Base-by-base conservation (phyloP, 1,284 basidiomycete species). In the Anthracocystis panici-leucophaei region DNA sequence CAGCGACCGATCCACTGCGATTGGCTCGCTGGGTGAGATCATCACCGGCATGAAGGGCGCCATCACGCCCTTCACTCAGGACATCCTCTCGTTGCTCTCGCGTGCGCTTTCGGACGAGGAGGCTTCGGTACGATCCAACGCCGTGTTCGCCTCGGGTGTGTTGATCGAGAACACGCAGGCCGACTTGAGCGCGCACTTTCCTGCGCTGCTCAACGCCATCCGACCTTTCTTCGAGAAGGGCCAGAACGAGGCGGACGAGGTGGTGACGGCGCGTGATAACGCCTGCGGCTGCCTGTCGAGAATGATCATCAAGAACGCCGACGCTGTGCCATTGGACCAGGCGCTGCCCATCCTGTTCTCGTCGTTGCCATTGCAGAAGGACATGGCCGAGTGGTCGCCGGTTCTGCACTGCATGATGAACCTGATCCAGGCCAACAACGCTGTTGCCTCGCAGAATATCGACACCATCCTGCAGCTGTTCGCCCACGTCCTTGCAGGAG, bases 1-100 rank as follows among this genome's bases (percentile, higher is more conserved):
- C 61, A 93, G 92, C 73, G 97, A 99, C 86, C 92, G 94, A 53
- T 95, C 95, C 12, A 92, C 95, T 65, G 91, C 95, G 25, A 93
- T 98, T 65, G 97, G 97, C 31, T 93, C 92, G 75, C 88, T 99
- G 29, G 96, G 95, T 53, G 97, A 99, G 88, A 93, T 98, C 78
- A 95, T 97, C 84, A 91, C 92, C 31, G 95, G 94, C 53, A 92
- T 99, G 89, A 95, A 96, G 88, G 86, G 86, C 53, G 91, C 92
- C 31, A 90, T 98, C 75, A 96, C 94, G 0, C 91, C 92, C 16
- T 93, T 90, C 84, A 97, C 97, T 3, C 75, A 78, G 44, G 89
- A 92, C 48, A 75, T 85, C n/a, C 78, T 85, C 44, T 72, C 80
- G 23, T 57, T 82, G 31, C 76, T 85, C 14, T 85, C 83, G 42